phyloP scores from a whole-genome alignment of 768 basidiomycete species.

The Dacryopinax spathularia region DNA sequence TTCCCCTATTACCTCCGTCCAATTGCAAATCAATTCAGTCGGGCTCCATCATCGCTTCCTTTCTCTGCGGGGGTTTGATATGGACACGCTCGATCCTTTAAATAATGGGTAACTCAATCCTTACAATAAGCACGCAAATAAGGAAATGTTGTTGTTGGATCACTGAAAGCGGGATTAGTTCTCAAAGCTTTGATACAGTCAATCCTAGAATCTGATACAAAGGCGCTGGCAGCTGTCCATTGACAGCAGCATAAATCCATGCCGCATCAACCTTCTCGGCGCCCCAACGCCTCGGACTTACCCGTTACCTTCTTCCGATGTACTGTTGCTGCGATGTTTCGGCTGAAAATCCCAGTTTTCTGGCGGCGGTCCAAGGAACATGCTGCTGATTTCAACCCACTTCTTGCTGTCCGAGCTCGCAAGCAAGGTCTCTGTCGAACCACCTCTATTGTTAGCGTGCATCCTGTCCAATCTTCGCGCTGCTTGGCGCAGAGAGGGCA shows the following conservation, averaged over 20 bases:
- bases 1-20: neutral
- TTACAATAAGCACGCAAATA: too few species aligned
- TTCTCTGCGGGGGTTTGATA: neutral
- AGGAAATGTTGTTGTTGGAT: too few species aligned
- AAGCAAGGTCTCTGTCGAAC: constrained; percentile 56
- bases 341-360: constrained; percentile 75
- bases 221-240: too few species aligned
- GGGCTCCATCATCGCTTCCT: neutral
- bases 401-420: constrained; percentile 65
- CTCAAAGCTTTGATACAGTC: too few species aligned
- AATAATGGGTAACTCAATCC: too few species aligned
- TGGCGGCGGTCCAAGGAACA: constrained; percentile 83
- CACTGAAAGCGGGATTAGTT: too few species aligned
- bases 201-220: too few species aligned
- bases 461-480: too few species aligned
- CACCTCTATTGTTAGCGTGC: constrained; percentile 9
- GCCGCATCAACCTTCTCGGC: too few species aligned
- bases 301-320: constrained; percentile 24
- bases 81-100: too few species aligned
- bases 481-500: too few species aligned
- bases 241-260: too few species aligned
- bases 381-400: constrained; percentile 88
- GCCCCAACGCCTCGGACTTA: constrained; percentile 9
- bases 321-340: constrained; percentile 79
- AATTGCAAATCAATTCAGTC: neutral